Percentiles rank a stretch among this genome's conserved stretches.
phyloP scores from a whole-genome alignment of 768 basidiomycete species.

The Podaxis sp. region DNA sequence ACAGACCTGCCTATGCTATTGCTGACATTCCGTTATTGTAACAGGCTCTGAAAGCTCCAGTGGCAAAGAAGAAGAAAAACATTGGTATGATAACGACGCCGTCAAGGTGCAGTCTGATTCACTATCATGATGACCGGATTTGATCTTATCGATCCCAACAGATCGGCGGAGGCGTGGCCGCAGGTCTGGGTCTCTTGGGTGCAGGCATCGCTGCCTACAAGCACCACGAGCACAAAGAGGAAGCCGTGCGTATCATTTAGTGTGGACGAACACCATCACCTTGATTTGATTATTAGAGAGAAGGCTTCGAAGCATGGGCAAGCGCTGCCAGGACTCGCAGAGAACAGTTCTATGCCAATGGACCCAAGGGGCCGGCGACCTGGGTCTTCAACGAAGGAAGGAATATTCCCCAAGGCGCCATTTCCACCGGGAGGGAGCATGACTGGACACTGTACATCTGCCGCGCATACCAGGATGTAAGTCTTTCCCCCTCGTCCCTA shows the following conservation, averaged over 20 bases:
- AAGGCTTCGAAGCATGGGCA: conserved; percentile 51
- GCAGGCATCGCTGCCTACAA: conserved; percentile 51
- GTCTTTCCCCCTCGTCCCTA: conserved; percentile 13
- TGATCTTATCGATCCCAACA: conserved; percentile 21
- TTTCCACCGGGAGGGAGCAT: conserved; percentile 52
- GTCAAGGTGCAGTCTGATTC: not conserved
- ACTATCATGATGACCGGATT: not conserved
- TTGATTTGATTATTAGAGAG: conserved; percentile 31
- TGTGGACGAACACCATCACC: not conserved
- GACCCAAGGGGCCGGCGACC: conserved; percentile 42
- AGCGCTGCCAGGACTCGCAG: conserved; percentile 49
- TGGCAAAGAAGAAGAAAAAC: conserved; percentile 42
- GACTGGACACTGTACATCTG: conserved; percentile 51
- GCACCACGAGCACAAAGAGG: conserved; percentile 49
- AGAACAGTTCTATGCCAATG: conserved; percentile 37
- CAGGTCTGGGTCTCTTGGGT: conserved; percentile 47
- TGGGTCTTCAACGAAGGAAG: conserved; percentile 63
- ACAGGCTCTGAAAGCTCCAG: conserved; percentile 22
- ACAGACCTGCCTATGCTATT: not conserved
- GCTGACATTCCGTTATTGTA: not conserved
- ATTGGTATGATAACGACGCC: conserved; percentile 43
- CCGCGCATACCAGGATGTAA: conserved; percentile 55
- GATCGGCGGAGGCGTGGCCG: conserved; percentile 63
- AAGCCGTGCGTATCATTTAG: conserved; percentile 38
- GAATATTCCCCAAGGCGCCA: conserved; percentile 53